phyloP scores from a whole-genome alignment of 2,329 filamentous ascomycete genomes.

The Aspergillus awamori region DNA sequence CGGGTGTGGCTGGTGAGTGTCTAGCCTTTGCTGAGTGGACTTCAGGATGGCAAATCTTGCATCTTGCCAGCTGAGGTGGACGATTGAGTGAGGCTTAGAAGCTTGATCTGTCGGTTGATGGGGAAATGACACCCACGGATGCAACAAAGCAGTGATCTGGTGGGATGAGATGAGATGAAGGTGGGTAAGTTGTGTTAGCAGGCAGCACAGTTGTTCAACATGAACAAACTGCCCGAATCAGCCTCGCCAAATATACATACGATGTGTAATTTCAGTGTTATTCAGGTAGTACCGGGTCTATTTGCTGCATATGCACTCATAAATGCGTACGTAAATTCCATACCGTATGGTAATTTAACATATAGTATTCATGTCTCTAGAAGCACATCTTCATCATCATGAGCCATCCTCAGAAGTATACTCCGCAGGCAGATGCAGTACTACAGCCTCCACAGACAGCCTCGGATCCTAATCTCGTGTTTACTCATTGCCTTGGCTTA shows the following conservation, averaged over 20 bases:
- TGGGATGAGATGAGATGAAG: not conserved
- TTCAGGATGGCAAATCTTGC: not conserved
- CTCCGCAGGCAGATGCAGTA: not conserved
- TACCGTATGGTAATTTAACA: not conserved
- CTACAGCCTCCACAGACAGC: not conserved
- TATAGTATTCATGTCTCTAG: not conserved
- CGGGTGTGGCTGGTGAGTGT: not conserved
- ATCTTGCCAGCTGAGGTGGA: not conserved
- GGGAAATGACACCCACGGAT: not conserved
- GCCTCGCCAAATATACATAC: not conserved
- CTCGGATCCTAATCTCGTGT: not conserved
- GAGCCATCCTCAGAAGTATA: no score
- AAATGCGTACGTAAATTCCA: not conserved
- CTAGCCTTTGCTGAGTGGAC: not conserved
- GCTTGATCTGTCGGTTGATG: not conserved
- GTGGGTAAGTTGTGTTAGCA: not conserved
- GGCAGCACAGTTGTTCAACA: not conserved
- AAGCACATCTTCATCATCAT: not conserved
- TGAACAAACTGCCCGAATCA: not conserved
- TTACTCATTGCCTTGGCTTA: not conserved
- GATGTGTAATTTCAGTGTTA: not conserved
- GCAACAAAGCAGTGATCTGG: not conserved
- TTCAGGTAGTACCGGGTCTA: not conserved
- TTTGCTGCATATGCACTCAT: rapidly evolving
- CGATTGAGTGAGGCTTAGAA: slow-evolving; percentile 1